These are phyloP conservation scores for Gossypium bickii DNA, from an alignment of 345 rosid genomes.

Conservation along the genomic window DNA sequence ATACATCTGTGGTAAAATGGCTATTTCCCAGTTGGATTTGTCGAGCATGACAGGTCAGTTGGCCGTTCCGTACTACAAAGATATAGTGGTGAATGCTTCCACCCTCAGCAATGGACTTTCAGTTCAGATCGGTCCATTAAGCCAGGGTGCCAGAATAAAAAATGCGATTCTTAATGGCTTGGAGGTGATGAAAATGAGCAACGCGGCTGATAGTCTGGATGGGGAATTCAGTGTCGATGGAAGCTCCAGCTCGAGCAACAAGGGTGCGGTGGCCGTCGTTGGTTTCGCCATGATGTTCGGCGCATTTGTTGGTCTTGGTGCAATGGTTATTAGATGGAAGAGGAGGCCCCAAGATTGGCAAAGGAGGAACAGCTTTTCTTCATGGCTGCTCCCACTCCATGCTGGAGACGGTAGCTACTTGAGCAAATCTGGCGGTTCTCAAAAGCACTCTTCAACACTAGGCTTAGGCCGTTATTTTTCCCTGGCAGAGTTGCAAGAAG, in stretches of 20 bases:
- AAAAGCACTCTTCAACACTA: constrained; percentile 50
- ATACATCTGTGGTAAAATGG: constrained; percentile 55
- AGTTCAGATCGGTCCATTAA: constrained; percentile 62
- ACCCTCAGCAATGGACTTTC: constrained; percentile 38
- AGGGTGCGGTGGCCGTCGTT: constrained; percentile 55
- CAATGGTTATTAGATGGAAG: constrained; percentile 76
- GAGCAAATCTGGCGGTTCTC: constrained; percentile 58
- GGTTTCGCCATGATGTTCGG: constrained; percentile 94
- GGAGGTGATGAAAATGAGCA: constrained; percentile 76
- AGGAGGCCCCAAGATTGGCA: constrained; percentile 87
- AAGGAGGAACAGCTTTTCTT: constrained; percentile 70
- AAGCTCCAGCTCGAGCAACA: constrained; percentile 22
- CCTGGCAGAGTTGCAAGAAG: constrained; percentile 64
- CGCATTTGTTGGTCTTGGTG: constrained; percentile 75
- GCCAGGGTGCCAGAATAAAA: constrained; percentile 40
- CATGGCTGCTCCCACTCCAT: constrained; percentile 78
- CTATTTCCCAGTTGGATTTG: constrained; percentile 64
- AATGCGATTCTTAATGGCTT: constrained; percentile 72
- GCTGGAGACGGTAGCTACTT: constrained; percentile 63
- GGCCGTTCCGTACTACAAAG: constrained; percentile 59
- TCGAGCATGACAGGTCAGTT: constrained; percentile 41
- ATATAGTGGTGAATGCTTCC: constrained; percentile 58
- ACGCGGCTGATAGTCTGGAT: constrained; percentile 61
- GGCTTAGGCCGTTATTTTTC: constrained; percentile 74
- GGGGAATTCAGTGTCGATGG: constrained; percentile 79